Evolutionary conservation across 2,329 filamentous ascomycete genomes (phyloP).

Genomic region (Colletotrichum sidae): DNA sequence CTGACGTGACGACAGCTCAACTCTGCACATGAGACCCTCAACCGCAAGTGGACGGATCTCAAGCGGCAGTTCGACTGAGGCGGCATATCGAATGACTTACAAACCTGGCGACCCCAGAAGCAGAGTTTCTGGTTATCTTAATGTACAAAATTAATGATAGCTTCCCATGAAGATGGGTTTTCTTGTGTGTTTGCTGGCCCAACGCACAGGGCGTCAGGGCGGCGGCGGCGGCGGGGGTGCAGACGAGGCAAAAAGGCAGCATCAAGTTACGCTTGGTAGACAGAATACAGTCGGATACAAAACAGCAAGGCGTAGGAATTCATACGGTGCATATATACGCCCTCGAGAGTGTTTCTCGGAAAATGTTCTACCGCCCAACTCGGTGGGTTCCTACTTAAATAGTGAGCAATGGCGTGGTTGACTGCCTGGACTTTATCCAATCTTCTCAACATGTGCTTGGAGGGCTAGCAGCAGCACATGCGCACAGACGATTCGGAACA

Average conservation of each 20-base stretch:
- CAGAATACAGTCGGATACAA: constrained; percentile 20
- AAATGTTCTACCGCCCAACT: too few species aligned
- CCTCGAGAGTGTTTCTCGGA: too few species aligned
- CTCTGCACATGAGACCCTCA: constrained; percentile 76
- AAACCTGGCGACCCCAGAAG: constrained; percentile 30
- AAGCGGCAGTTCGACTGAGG: constrained; percentile 65
- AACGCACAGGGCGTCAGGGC: constrained; percentile 33
- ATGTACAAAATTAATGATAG: constrained; percentile 38
- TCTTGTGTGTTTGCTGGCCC: constrained; percentile 35
- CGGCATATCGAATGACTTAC: constrained; percentile 6
- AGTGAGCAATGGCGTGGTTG: too few species aligned
- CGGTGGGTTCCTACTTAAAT: too few species aligned
- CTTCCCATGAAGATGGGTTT: constrained; percentile 34
- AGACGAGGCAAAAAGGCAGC: constrained; percentile 6
- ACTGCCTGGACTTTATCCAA: too few species aligned
- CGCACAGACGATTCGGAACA: not conserved
- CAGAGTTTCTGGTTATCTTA: constrained; percentile 36
- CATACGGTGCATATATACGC: not conserved
- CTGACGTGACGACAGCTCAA: constrained; percentile 67
- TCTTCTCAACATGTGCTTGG: too few species aligned
- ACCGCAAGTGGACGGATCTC: constrained; percentile 82
- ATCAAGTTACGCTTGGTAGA: constrained; percentile 29
- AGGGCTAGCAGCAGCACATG: too few species aligned
- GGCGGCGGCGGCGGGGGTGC: constrained; percentile 3
- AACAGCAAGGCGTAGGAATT: constrained; percentile 5